Conservation (phyloP, 352 stramenopile species). For the Phytophthora pistaciae region DNA sequence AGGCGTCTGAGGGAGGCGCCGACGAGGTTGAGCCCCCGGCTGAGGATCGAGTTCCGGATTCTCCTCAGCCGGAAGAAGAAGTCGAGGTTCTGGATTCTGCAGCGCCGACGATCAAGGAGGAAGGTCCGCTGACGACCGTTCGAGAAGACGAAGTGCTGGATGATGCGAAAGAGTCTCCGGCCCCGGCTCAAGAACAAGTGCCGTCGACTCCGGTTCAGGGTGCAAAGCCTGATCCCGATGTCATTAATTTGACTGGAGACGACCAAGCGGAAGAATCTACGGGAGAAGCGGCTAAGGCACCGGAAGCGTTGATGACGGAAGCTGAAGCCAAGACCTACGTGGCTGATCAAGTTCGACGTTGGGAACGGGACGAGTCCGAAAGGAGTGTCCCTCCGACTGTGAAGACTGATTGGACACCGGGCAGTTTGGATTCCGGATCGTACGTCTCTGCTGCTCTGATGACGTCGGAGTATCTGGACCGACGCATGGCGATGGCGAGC, state of each 20-base stretch:
- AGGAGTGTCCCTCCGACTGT: neutral
- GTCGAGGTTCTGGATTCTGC: neutral
- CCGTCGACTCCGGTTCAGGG: too few relatives aligned
- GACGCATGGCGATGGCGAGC: too few relatives aligned
- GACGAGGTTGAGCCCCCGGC: neutral
- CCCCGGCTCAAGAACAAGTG: too few relatives aligned
- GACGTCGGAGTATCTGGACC: too few relatives aligned
- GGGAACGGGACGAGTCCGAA: neutral
- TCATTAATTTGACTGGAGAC: neutral
- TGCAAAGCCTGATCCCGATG: too few relatives aligned
- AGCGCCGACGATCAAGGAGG: neutral
- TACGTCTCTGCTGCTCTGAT: too few relatives aligned
- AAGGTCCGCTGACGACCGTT: too few relatives aligned
- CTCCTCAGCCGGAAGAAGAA: neutral
- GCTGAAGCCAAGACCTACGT: neutral
- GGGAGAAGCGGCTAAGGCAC: neutral
- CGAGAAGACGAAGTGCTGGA: neutral
- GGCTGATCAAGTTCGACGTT: conserved; percentile 1
- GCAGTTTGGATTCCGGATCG: neutral
- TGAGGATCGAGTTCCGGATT: neutral
- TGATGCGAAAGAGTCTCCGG: neutral
- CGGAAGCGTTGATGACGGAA: neutral
- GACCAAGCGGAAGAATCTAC: neutral
- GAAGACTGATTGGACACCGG: neutral
- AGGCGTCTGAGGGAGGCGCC: neutral